phyloP scores from a whole-genome alignment of 768 basidiomycete genomes.

The Lactifluus subvellereus region DNA sequence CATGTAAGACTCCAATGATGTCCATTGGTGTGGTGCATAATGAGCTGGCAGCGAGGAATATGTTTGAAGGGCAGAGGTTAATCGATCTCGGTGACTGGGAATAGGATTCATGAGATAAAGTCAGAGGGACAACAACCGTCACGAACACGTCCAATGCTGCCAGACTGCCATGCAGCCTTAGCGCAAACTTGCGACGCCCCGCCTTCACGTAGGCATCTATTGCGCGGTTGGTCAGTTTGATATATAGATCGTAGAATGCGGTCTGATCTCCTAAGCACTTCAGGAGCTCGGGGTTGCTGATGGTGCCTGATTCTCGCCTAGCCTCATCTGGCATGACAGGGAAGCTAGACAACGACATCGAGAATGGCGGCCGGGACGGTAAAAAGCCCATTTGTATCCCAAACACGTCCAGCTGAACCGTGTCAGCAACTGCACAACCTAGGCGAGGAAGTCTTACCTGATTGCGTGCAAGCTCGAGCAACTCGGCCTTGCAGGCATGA shows the following conservation, averaged over 20 bases:
- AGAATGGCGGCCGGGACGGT: constrained; percentile 69
- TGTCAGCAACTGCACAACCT: constrained; percentile 6
- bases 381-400: constrained; percentile 71
- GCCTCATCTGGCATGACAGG: constrained; percentile 22
- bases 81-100: constrained; percentile 59
- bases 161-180: constrained; percentile 78
- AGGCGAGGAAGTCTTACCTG: constrained; percentile 43
- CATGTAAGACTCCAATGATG: constrained; percentile 73
- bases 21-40: constrained; percentile 79
- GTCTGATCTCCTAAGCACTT: constrained; percentile 50
- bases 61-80: constrained; percentile 57
- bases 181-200: constrained; percentile 79
- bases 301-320: constrained; percentile 30
- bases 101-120: not conserved
- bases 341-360: constrained; percentile 37
- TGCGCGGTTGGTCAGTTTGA: constrained; percentile 67
- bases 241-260: constrained; percentile 74
- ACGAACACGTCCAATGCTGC: constrained; percentile 87
- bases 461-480: constrained; percentile 79
- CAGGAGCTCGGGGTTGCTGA: constrained; percentile 59
- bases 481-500: constrained; percentile 79
- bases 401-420: constrained; percentile 70
- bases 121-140: not conserved
- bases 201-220: constrained; percentile 80
- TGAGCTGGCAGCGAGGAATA: constrained; percentile 81